These are phyloP conservation scores for Hymenoscyphus fructigenus DNA, from an alignment of 2,329 filamentous ascomycete species.

Conservation along the genomic window DNA sequence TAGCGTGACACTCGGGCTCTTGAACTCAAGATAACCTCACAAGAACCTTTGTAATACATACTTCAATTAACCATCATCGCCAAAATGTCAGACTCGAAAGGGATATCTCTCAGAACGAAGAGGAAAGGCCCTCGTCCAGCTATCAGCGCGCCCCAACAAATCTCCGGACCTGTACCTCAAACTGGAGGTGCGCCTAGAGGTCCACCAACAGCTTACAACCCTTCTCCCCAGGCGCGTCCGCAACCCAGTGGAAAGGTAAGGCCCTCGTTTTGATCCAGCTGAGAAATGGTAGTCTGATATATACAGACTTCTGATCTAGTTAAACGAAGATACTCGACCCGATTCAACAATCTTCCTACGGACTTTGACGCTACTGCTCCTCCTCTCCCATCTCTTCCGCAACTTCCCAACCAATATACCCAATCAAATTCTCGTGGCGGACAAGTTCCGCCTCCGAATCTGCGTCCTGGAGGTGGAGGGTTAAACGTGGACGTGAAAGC, in stretches of 20 bases:
- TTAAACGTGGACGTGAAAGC: conserved; percentile 74
- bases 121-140: conserved; percentile 55
- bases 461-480: conserved; percentile 45
- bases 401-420: conserved; percentile 54
- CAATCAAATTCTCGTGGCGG: conserved; percentile 25
- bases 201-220: conserved; percentile 36
- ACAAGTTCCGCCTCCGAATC: conserved; percentile 30
- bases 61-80: not conserved
- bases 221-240: conserved; percentile 33
- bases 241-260: conserved; percentile 58
- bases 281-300: not conserved
- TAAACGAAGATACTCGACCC: conserved; percentile 90
- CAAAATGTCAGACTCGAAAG: conserved; percentile 60
- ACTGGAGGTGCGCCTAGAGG: conserved; percentile 44
- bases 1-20: too few relatives aligned
- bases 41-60: too few relatives aligned
- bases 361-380: conserved; percentile 66
- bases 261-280: not conserved
- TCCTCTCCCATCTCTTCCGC: conserved; percentile 73
- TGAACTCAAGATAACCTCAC: too few relatives aligned
- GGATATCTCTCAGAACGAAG: conserved; percentile 62
- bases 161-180: conserved; percentile 59
- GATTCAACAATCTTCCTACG: conserved; percentile 75
- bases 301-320: conserved; percentile 72
- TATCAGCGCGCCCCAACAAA: conserved; percentile 63